Evolutionary conservation across 1,139 yeast species (phyloP), one percentile per base, ranked within the genome.

Genomic region (Zygosaccharomyces sapae): DNA sequence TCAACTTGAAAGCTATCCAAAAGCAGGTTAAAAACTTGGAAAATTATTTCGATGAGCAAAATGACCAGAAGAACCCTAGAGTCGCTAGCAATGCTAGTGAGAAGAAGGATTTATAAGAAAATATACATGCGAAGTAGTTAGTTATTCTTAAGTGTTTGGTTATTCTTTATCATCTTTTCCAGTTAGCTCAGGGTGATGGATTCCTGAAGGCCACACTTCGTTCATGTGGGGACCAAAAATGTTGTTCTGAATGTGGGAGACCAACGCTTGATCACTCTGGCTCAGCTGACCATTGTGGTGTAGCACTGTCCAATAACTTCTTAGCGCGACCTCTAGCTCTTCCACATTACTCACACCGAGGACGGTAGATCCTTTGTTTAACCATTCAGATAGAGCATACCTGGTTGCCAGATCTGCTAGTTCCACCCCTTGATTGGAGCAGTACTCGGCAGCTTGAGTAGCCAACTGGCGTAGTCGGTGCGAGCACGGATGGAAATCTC

Each of bases 361-460:
- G 3, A 88, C 94, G 3, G 88, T 79, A 2, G 82, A 76, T 0
- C 83, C 81, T 12, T 47, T 45, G 4, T 58, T 58, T 24, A 71
- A 55, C 86, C 92, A 86, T 44, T 74, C 70, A 45, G 77, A 70
- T 39, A 85, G 70, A 0, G 96, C 92, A 63, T 74, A 90, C 50
- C 94, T 71, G 0, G 87, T 82, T 2, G 96, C 87, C 53, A 89
- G 67, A 51, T 85, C 94, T 0, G 96, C 95, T 52, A 90, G 69
- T 51, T 86, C 94, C 2, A 77, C 71, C 16, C 70, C 66, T 16
- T 73, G 59, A 2, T 74, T 64, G 79, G 70, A 38, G 33, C 60
- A 55, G 41, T 58, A 59, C 13, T 66, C 58, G 0, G 90, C 87
- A 5, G 85, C 75, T 10, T 72, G 65, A 18, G 70, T 66, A 5